Evolutionary conservation across 202 grass and related monocot genomes (phyloP), one percentile per base, ranked within the genome.

Genomic region (Setaria viridis): DNA sequence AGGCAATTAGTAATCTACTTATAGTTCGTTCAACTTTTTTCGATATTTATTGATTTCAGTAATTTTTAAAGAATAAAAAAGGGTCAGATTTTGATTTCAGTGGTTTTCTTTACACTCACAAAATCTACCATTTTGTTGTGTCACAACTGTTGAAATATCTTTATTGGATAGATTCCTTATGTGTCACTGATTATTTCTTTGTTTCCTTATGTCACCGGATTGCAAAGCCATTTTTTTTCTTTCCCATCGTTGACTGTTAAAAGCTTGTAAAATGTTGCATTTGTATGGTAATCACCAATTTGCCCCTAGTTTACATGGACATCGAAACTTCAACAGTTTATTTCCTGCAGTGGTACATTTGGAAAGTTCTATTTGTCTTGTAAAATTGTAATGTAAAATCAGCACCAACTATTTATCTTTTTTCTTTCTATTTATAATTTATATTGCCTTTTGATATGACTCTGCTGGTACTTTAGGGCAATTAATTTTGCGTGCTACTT

Each of bases 1-100:
- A 63, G 9, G 34, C 46, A 60, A 58, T 84, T 75, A 68, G 6
- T 58, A 51, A 62, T 87, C n/a, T 85, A 30, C 45, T 85, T 64
- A 6, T 80, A 67, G 30, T 53, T 84, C 46, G 11, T 48, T 74
- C 5, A 29, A 34, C 70, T 62, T 65, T 9, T 35, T 62, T 25
- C 11, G 62, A 69, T 58, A 70, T 30, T 48, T 33, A 60, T 47
- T 1, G 33, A 45, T 57, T 12, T 14, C 6, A 7, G 49, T 66
- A 2, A 66, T 56, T 57, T 81, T 69, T 12, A 21, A 80, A 76
- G 11, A 48, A 64, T 5, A 39, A 16, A 69, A 59, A 71, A 72
- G 32, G 67, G 0, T 60, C 0, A n/a, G 1, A 48, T 72, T 68
- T 34, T 70, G 7, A 20, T 81, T 69, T 69, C 33, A 80, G 20